Evolutionary conservation across 768 basidiomycete genomes (phyloP).

Genomic region (Amanita rimosa): DNA sequence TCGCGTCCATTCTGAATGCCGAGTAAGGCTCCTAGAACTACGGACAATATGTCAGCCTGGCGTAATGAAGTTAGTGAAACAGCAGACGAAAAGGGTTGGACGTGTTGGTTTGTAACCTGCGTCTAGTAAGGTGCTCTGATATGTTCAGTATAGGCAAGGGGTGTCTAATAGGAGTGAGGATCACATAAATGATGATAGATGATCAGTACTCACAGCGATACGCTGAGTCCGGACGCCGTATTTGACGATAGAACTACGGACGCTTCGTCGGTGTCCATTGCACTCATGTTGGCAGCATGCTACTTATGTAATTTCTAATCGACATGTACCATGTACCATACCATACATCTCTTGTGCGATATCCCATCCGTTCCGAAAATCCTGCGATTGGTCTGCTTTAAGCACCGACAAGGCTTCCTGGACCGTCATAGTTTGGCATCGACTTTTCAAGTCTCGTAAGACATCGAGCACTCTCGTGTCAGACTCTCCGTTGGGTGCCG

Average conservation of each 20-base stretch:
- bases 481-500: not conserved
- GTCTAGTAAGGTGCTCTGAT: constrained; percentile 87
- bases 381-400: not conserved
- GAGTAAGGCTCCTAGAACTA: constrained; percentile 88
- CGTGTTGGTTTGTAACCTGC: constrained; percentile 60
- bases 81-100: constrained; percentile 51
- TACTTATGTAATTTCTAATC: not conserved
- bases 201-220: constrained; percentile 51
- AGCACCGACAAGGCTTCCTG: not conserved
- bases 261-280: constrained; percentile 73
- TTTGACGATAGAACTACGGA: constrained; percentile 66
- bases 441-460: not conserved
- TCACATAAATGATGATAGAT: not conserved
- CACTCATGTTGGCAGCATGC: constrained; percentile 24
- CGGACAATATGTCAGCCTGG: not conserved
- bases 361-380: not conserved
- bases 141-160: constrained; percentile 95
- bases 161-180: constrained; percentile 47
- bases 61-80: not conserved
- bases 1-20: constrained; percentile 92
- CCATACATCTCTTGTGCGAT: not conserved
- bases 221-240: constrained; percentile 60
- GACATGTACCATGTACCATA: not conserved
- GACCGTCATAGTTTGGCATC: not conserved
- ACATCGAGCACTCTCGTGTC: not conserved